A percentile compares a stretch with the other conserved stretches of the same genome.
Conservation (phyloP, 805 yeast species). For the Blastobotrys parvus region DNA sequence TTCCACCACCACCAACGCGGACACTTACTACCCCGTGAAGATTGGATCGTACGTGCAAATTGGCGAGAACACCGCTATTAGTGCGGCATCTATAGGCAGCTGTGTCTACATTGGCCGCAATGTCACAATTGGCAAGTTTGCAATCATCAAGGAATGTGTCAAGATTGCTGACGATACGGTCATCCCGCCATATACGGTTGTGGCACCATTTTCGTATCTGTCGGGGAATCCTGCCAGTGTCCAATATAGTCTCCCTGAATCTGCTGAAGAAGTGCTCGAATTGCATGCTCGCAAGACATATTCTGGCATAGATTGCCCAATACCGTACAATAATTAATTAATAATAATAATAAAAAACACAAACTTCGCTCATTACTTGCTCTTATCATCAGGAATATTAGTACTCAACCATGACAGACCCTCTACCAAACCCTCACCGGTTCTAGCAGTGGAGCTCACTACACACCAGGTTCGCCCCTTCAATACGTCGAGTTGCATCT, state of each 20-base stretch:
- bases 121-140: slow-evolving; percentile 28
- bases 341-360: background rate
- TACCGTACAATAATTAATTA: background rate
- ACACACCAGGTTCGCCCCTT: slow-evolving; percentile 81
- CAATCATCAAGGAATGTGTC: slow-evolving; percentile 32
- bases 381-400: slow-evolving; percentile 36
- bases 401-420: slow-evolving; percentile 80
- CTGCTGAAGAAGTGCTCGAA: slow-evolving; percentile 25
- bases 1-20: slow-evolving; percentile 8
- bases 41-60: slow-evolving; percentile 32
- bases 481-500: slow-evolving; percentile 52
- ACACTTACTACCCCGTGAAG: slow-evolving; percentile 26
- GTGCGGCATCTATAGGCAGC: slow-evolving; percentile 34
- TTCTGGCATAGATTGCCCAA: slow-evolving; percentile 19
- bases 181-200: slow-evolving; percentile 29
- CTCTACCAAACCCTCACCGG: slow-evolving; percentile 85
- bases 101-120: slow-evolving; percentile 29
- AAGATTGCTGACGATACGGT: slow-evolving; percentile 25
- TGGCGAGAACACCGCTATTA: slow-evolving; percentile 24
- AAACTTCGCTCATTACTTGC: slow-evolving; percentile 5
- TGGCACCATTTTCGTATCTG: slow-evolving; percentile 28
- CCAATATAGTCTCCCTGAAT: slow-evolving; percentile 25
- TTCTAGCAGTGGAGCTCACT: slow-evolving; percentile 81
- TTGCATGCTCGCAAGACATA: slow-evolving; percentile 22
- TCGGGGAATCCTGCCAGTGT: slow-evolving; percentile 22